phyloP scores from a whole-genome alignment of 225 moss, liverwort and hornwort species.

The Polytrichum formosum region DNA sequence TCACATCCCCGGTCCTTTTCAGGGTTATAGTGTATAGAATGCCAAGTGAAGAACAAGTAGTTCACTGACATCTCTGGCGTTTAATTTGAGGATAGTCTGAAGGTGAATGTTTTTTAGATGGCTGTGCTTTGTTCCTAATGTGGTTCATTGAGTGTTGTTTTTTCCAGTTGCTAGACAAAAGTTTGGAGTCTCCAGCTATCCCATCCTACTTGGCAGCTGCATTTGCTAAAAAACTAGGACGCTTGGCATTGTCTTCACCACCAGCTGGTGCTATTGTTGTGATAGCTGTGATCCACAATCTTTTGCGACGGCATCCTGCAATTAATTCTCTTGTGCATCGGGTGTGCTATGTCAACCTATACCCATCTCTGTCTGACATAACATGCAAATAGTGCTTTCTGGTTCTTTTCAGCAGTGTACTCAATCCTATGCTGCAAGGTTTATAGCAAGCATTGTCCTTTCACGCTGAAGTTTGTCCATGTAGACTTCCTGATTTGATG shows the following conservation, averaged over 20 bases:
- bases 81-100: too few relatives aligned
- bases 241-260: constrained; percentile 85
- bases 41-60: too few relatives aligned
- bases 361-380: too few relatives aligned
- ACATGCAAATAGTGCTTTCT: too few relatives aligned
- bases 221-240: constrained; percentile 91
- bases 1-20: too few relatives aligned
- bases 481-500: too few relatives aligned
- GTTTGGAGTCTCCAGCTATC: constrained; percentile 80
- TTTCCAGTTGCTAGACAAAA: constrained; percentile 78
- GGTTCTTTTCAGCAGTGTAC: too few relatives aligned
- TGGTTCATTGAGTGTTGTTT: constrained; percentile 6
- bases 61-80: too few relatives aligned
- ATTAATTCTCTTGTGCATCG: constrained; percentile 87
- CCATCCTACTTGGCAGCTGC: constrained; percentile 95
- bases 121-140: not conserved
- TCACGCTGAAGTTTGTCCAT: too few relatives aligned
- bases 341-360: constrained; percentile 23
- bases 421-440: too few relatives aligned
- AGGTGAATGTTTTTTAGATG: not conserved
- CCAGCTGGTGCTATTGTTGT: constrained; percentile 87
- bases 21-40: too few relatives aligned
- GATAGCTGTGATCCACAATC: constrained; percentile 95
- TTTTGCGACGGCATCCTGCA: constrained; percentile 89
- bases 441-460: too few relatives aligned